Base-by-base conservation (phyloP, 2,329 filamentous ascomycete species). In the Tolypocladium endophyticum region DNA sequence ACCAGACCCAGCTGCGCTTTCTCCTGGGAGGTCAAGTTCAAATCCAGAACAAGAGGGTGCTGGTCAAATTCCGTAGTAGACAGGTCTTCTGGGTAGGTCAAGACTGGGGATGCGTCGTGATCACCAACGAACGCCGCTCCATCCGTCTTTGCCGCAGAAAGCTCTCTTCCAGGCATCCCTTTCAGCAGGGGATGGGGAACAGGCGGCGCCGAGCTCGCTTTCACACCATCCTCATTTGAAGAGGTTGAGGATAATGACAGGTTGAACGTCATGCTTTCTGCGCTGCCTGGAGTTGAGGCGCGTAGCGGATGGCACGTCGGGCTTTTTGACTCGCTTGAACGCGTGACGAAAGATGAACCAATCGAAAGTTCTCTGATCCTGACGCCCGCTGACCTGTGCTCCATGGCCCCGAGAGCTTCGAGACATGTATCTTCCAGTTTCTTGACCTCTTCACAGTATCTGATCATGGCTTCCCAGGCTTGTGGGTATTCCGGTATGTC, bases 121-220 rank as follows among this genome's bases (percentile, higher is more conserved):
- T 76, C 73, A 35, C 66, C 65, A n/a, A 67, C 64, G 61, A 76
- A 73, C 3, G 66, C 66, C 18, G 72, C 70, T 5, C 68, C 69
- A 36, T 77, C 72, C 1, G 73, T 76, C 56, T 71, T 74, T 18
- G 75, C 70, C 4, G 67, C 68, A 0, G 72, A 73, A 12, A 76
- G 62, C 57, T 77, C 74, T 58, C 74, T 69, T 2, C 74, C 74
- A 0, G 75, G 74, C 59, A 74, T 70, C 7, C 74, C 73, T 56
- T 62, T 67, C 12, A 76, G 67, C 0, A 76, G 67, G 81, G 74
- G 92, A 38, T 69, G 66, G 0, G 65, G 66, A 9, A 63, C 61
- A 5, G 64, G 56, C 28, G 63, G 61, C 0, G 60, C 59, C 1
- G 63, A 60, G 3, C 58, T 56, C 25, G 59, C 56, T 14, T 43